Percentiles rank a stretch among this genome's conserved stretches.
phyloP scores from a whole-genome alignment of 306 rosid genomes.

The Ormosia emarginata region DNA sequence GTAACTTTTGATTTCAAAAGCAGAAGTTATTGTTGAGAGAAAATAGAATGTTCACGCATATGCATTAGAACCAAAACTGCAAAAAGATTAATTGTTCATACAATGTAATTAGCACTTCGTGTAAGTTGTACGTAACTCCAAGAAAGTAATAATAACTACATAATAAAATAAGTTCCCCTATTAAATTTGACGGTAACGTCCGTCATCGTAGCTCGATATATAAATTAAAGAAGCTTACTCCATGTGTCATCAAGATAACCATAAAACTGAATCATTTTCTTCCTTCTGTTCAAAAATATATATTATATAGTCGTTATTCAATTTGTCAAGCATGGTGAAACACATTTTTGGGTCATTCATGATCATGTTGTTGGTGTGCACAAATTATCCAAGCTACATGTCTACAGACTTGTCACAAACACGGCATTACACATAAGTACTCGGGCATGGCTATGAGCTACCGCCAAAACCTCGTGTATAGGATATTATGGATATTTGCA shows the following conservation, averaged over 20 bases:
- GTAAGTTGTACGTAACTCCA: background rate
- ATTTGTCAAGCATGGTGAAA: background rate
- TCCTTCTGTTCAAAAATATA: background rate
- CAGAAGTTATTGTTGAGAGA: too few relatives aligned
- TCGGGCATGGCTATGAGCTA: background rate
- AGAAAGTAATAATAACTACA: background rate
- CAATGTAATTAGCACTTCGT: background rate
- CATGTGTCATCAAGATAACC: background rate
- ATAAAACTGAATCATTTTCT: background rate
- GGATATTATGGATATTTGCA: background rate
- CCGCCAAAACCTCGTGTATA: conserved; percentile 9
- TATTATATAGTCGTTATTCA: too few relatives aligned
- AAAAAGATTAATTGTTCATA: background rate
- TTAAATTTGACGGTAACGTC: background rate
- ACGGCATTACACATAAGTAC: background rate
- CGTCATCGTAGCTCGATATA: background rate
- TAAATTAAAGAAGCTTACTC: background rate
- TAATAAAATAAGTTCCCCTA: background rate
- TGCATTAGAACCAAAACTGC: background rate
- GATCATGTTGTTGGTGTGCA: background rate
- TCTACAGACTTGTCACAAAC: background rate
- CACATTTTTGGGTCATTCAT: background rate
- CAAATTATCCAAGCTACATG: background rate
- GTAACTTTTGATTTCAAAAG: too few relatives aligned
- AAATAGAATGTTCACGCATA: too few relatives aligned